phyloP scores from a whole-genome alignment of 2,329 filamentous ascomycete genomes.

The Aureobasidium sp. region DNA sequence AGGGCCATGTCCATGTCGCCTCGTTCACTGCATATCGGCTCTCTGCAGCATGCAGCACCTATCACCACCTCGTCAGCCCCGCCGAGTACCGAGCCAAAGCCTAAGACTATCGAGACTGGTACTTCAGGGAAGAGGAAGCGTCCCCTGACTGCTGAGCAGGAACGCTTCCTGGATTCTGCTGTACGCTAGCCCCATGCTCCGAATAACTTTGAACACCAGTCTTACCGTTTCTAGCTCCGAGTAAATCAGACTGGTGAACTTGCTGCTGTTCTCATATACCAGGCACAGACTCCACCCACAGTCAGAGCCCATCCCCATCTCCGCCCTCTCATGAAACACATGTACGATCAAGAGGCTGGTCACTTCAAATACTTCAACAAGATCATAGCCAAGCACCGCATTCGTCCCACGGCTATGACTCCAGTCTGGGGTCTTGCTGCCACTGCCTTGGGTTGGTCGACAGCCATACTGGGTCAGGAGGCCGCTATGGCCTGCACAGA shows the following conservation, averaged over 20 bases:
- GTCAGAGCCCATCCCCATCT: constrained; percentile 76
- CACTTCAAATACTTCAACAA: constrained; percentile 82
- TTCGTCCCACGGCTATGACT: constrained; percentile 88
- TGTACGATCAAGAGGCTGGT: constrained; percentile 92
- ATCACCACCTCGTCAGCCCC: constrained; percentile 15
- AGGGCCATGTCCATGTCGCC: neutral
- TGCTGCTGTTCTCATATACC: constrained; percentile 92
- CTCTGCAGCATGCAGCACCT: neutral
- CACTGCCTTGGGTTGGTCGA: constrained; percentile 77
- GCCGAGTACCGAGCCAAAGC: constrained; percentile 16
- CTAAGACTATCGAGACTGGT: constrained; percentile 7
- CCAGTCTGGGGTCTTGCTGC: constrained; percentile 80
- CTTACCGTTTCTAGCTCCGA: constrained; percentile 51
- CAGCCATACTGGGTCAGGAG: constrained; percentile 79
- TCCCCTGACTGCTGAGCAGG: constrained; percentile 59
- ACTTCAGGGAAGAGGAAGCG: constrained; percentile 13
- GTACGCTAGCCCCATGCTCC: constrained; percentile 32
- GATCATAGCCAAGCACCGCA: constrained; percentile 74
- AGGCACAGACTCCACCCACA: constrained; percentile 75
- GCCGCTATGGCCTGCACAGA: constrained; percentile 98
- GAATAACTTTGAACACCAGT: neutral
- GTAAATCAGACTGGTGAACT: constrained; percentile 98
- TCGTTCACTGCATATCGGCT: neutral
- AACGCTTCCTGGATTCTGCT: constrained; percentile 66
- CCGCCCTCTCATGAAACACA: constrained; percentile 86